These are phyloP conservation scores for Arthrobotrys entomopaga DNA, from an alignment of 2,329 filamentous ascomycete species.

Conservation along the genomic window DNA sequence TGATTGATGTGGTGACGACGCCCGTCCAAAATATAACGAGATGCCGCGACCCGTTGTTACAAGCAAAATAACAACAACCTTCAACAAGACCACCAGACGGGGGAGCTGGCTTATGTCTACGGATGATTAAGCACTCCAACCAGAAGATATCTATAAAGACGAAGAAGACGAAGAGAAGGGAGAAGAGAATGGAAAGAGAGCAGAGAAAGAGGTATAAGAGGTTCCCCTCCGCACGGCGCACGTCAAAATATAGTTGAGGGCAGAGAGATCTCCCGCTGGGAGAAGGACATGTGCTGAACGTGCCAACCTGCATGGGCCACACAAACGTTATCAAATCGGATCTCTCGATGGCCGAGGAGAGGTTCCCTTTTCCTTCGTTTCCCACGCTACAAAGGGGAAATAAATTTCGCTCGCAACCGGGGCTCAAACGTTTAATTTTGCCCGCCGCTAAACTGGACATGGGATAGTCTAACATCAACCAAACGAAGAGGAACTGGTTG, in stretches of 20 bases:
- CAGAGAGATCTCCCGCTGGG: conserved; percentile 13
- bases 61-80: neutral
- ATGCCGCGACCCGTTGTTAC: conserved; percentile 2
- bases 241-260: conserved; percentile 35
- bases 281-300: conserved; percentile 10
- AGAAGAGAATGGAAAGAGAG: conserved; percentile 2
- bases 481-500: neutral
- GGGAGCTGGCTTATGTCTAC: conserved; percentile 24
- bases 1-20: conserved; percentile 11
- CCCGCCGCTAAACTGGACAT: conserved; percentile 3
- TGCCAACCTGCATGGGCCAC: conserved; percentile 9
- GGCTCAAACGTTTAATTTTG: conserved; percentile 26
- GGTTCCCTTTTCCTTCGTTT: conserved; percentile 7
- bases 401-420: conserved; percentile 1
- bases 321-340: conserved; percentile 17
- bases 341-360: conserved; percentile 1
- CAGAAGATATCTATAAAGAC: too few species aligned
- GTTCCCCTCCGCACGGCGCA: conserved; percentile 36
- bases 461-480: neutral
- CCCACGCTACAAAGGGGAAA: conserved; percentile 7
- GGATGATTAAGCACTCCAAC: conserved; percentile 33
- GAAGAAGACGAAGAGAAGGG: too few species aligned
- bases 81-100: neutral
- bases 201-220: conserved; percentile 12
- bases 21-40: conserved; percentile 1